Percentiles rank a stretch among this genome's conserved stretches.
Evolutionary conservation across 1,284 basidiomycete genomes (phyloP).

Genomic region (Cutaneotrichosporon sp.): DNA sequence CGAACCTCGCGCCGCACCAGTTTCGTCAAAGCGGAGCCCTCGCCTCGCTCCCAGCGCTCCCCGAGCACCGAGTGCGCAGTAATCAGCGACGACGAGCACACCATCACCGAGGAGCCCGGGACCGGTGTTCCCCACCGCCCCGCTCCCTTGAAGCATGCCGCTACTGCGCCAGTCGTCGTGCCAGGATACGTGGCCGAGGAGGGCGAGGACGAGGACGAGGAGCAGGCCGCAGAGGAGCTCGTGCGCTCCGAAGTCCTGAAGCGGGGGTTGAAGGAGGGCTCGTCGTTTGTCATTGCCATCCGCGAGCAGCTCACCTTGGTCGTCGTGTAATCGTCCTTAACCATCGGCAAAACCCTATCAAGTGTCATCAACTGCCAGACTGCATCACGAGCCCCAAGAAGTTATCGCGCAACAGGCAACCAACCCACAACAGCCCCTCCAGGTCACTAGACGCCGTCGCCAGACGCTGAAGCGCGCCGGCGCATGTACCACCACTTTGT

Average conservation of each 20-base stretch:
- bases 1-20: slow-evolving; percentile 26
- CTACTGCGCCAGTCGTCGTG: neutral
- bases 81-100: slow-evolving; percentile 6
- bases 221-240: slow-evolving; percentile 35
- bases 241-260: slow-evolving; percentile 36
- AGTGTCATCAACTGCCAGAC: neutral
- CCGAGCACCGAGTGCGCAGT: neutral
- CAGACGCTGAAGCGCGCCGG: no score
- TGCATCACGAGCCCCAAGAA: no score
- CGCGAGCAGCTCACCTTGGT: slow-evolving; percentile 43
- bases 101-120: neutral
- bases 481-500: no score
- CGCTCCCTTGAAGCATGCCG: no score
- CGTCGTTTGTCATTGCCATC: slow-evolving; percentile 40
- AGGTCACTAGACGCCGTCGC: no score
- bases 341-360: neutral
- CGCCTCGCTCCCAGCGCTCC: neutral
- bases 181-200: neutral
- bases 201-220: slow-evolving; percentile 34
- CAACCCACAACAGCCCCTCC: no score
- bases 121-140: no score
- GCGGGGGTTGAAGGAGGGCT: slow-evolving; percentile 36
- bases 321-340: slow-evolving; percentile 25
- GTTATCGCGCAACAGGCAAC: no score
- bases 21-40: slow-evolving; percentile 21